Percentiles rank a stretch among this genome's conserved stretches.
Evolutionary conservation across 2,329 filamentous ascomycete species (phyloP).

Genomic region (Coniochaeta pulveracea): DNA sequence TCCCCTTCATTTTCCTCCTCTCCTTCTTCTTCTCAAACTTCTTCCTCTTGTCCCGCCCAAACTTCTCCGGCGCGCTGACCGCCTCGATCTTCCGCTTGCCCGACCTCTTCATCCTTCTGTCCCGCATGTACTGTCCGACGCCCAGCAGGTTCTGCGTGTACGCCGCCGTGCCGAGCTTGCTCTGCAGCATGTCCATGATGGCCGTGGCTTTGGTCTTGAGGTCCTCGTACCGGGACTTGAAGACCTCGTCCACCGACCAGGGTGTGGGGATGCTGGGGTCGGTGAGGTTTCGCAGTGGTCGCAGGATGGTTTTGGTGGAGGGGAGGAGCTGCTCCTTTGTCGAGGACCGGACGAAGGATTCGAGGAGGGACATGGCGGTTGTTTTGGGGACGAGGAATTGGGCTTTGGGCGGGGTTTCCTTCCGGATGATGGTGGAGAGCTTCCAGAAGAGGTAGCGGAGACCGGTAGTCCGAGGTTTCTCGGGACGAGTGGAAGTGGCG

Average conservation of each 20-base stretch:
- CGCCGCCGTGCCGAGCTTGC: conserved; percentile 67
- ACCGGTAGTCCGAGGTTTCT: conserved; percentile 23
- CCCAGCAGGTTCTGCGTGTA: conserved; percentile 66
- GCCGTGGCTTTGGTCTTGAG: conserved; percentile 65
- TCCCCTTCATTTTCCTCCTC: conserved; percentile 66
- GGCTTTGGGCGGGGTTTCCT: conserved; percentile 55
- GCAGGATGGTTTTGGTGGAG: conserved; percentile 49
- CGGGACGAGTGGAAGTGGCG: conserved; percentile 28
- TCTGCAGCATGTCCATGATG: conserved; percentile 72
- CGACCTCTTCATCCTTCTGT: conserved; percentile 60
- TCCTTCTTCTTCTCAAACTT: conserved; percentile 78
- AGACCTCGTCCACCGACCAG: conserved; percentile 57
- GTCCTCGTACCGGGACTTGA: conserved; percentile 57
- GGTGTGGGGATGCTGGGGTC: conserved; percentile 65
- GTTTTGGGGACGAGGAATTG: conserved; percentile 61
- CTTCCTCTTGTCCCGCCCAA: conserved; percentile 68
- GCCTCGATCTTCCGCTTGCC: conserved; percentile 85
- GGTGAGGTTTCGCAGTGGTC: conserved; percentile 68
- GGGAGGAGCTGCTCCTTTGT: conserved; percentile 43
- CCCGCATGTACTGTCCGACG: conserved; percentile 62
- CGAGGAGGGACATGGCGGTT: conserved; percentile 63
- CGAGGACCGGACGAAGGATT: conserved; percentile 54
- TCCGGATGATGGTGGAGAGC: conserved; percentile 66
- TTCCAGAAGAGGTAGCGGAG: conserved; percentile 70
- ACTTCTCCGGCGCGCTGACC: conserved; percentile 69